Conservation (phyloP, 1,139 yeast genomes). For the Geotrichum klebahnii region DNA sequence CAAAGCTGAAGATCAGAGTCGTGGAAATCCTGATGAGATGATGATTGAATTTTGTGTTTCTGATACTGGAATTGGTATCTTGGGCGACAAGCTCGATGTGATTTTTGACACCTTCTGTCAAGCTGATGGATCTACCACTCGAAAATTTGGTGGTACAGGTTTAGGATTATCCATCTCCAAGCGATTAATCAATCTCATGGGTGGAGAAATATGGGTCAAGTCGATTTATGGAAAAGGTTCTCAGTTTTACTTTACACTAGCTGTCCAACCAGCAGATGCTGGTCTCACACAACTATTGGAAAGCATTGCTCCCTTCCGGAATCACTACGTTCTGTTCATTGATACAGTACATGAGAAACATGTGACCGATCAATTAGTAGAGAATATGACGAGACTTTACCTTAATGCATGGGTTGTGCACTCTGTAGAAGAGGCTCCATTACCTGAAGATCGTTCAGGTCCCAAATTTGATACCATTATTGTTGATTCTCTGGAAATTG, state of each 20-base stretch:
- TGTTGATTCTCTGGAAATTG: conserved; percentile 73
- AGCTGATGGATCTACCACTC: conserved; percentile 87
- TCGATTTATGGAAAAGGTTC: conserved; percentile 81
- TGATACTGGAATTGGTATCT: conserved; percentile 87
- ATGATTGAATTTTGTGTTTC: conserved; percentile 78
- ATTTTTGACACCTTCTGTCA: conserved; percentile 87
- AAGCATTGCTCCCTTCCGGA: conserved; percentile 65
- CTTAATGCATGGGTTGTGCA: conserved; percentile 44
- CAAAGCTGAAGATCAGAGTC: conserved; percentile 39
- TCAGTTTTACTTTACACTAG: conserved; percentile 71
- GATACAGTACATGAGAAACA: conserved; percentile 75
- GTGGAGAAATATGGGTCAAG: conserved; percentile 83
- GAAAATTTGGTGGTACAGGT: conserved; percentile 90
- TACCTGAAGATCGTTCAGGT: conserved; percentile 42
- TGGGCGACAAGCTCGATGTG: conserved; percentile 72
- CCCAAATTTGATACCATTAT: conserved; percentile 70
- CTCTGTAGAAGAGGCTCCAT: conserved; percentile 43
- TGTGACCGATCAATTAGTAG: conserved; percentile 51
- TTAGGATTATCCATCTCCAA: conserved; percentile 82
- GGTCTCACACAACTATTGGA: conserved; percentile 64
- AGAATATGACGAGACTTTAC: conserved; percentile 45
- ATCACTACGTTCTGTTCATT: conserved; percentile 51
- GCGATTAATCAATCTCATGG: conserved; percentile 82
- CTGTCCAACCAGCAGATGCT: conserved; percentile 71
- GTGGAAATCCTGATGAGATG: conserved; percentile 52